phyloP scores from a whole-genome alignment of 202 grass and related monocot genomes.

The Schoenoplectus tabernaemontani region DNA sequence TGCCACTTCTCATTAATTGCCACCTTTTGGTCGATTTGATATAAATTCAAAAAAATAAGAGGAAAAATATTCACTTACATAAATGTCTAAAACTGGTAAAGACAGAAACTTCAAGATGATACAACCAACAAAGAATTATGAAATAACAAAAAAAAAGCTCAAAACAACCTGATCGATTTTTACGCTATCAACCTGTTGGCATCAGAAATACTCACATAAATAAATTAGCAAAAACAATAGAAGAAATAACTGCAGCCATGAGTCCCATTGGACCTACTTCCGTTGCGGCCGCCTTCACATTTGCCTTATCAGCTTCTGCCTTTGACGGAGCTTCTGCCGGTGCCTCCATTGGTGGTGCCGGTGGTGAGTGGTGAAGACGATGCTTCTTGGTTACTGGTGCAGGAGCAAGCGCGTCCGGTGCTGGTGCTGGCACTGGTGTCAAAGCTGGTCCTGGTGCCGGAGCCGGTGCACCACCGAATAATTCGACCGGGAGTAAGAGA shows the following conservation, averaged over 20 bases:
- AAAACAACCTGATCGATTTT: constrained; percentile 7
- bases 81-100: not conserved
- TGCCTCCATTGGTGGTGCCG: constrained; percentile 21
- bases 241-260: constrained; percentile 22
- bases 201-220: constrained; percentile 33
- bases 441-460: constrained; percentile 31
- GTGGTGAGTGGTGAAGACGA: constrained; percentile 20
- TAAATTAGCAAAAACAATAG: constrained; percentile 17
- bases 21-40: not conserved
- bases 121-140: constrained; percentile 19
- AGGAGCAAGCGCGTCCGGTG: constrained; percentile 7
- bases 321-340: constrained; percentile 40
- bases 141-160: constrained; percentile 14
- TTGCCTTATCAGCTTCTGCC: constrained; percentile 38
- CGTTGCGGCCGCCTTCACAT: constrained; percentile 27
- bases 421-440: constrained; percentile 8
- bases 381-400: constrained; percentile 17
- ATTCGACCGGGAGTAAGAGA: constrained; percentile 57
- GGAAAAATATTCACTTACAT: not conserved
- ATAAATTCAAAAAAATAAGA: not conserved
- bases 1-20: not conserved
- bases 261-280: constrained; percentile 3
- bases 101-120: not conserved
- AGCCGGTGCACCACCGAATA: constrained; percentile 40
- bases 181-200: not conserved